Conservation (phyloP, 371 early-diverging fungal species). For the Circinella umbellata region DNA sequence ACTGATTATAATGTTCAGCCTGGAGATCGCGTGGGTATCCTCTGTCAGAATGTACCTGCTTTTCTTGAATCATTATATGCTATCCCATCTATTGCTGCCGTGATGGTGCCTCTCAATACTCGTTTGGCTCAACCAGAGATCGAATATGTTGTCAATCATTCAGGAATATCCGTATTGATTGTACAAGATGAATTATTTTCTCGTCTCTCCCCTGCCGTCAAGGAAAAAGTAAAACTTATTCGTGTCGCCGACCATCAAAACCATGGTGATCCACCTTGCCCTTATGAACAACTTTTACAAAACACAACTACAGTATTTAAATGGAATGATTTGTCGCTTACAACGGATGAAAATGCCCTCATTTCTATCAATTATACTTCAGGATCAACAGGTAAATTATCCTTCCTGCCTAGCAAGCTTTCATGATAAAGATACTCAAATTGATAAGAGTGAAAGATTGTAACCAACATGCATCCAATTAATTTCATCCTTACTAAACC, state of each 20-base stretch:
- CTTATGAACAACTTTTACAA: slow-evolving; percentile 54
- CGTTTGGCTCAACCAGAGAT: slow-evolving; percentile 64
- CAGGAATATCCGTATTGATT: slow-evolving; percentile 59
- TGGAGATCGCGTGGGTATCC: slow-evolving; percentile 59
- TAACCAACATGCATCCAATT: too few relatives aligned
- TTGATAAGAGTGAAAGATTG: too few relatives aligned
- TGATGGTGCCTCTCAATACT: slow-evolving; percentile 70
- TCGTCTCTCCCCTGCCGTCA: slow-evolving; percentile 9
- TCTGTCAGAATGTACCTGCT: slow-evolving; percentile 65
- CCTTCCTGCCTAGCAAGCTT: too few relatives aligned
- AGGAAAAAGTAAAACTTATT: slow-evolving; percentile 20
- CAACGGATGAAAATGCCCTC: slow-evolving; percentile 53
- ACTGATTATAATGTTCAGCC: slow-evolving; percentile 23
- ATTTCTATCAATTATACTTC: slow-evolving; percentile 68
- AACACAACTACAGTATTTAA: slow-evolving; percentile 19
- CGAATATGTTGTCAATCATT: slow-evolving; percentile 62
- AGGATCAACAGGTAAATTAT: slow-evolving; percentile 59
- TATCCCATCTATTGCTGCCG: slow-evolving; percentile 62
- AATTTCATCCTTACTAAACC: too few relatives aligned
- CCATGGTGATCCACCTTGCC: slow-evolving; percentile 28
- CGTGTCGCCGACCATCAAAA: slow-evolving; percentile 25
- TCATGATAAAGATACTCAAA: too few relatives aligned
- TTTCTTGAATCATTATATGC: slow-evolving; percentile 69
- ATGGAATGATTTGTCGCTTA: slow-evolving; percentile 57
- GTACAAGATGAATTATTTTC: slow-evolving; percentile 54